phyloP scores from a whole-genome alignment of 1,284 basidiomycete species.

The Pyrrhoderma lamaoense region DNA sequence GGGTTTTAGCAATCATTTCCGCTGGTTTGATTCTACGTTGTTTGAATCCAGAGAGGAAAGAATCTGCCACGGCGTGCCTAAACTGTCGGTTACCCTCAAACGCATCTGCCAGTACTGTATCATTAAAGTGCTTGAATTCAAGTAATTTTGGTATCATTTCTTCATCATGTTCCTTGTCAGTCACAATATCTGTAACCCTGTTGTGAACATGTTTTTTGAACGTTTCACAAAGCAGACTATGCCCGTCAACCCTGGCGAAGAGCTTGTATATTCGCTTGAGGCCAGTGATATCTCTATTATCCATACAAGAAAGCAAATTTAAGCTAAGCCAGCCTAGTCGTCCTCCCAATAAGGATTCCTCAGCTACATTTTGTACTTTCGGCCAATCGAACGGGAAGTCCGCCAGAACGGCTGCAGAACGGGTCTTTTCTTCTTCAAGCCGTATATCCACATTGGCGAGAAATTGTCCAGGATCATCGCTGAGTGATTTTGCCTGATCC shows the following conservation, averaged over 20 bases:
- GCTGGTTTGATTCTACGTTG: slow-evolving; percentile 82
- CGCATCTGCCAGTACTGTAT: slow-evolving; percentile 24
- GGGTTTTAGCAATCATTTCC: slow-evolving; percentile 89
- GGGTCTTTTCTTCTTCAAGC: slow-evolving; percentile 48
- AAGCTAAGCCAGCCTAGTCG: slow-evolving; percentile 49
- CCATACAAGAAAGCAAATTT: slow-evolving; percentile 52
- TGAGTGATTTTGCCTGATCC: slow-evolving; percentile 26
- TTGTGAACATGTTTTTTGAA: slow-evolving; percentile 51
- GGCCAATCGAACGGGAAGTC: slow-evolving; percentile 37
- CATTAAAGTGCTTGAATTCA: slow-evolving; percentile 59
- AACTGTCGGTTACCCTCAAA: slow-evolving; percentile 22
- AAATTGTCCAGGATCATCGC: slow-evolving; percentile 46
- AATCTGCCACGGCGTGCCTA: slow-evolving; percentile 44
- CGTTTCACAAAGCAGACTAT: slow-evolving; percentile 50
- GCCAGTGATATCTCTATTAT: slow-evolving; percentile 38
- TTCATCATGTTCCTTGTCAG: slow-evolving; percentile 51
- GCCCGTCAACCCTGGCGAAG: slow-evolving; percentile 53
- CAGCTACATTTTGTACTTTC: slow-evolving; percentile 41
- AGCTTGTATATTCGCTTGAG: slow-evolving; percentile 58
- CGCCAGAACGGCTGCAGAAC: slow-evolving; percentile 45
- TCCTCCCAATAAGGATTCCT: slow-evolving; percentile 44
- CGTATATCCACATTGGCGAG: slow-evolving; percentile 42
- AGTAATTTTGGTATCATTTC: slow-evolving; percentile 77
- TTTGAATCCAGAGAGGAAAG: slow-evolving; percentile 79
- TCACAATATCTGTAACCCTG: slow-evolving; percentile 51